phyloP scores from a whole-genome alignment of 768 basidiomycete genomes.

The Mycena maculata region DNA sequence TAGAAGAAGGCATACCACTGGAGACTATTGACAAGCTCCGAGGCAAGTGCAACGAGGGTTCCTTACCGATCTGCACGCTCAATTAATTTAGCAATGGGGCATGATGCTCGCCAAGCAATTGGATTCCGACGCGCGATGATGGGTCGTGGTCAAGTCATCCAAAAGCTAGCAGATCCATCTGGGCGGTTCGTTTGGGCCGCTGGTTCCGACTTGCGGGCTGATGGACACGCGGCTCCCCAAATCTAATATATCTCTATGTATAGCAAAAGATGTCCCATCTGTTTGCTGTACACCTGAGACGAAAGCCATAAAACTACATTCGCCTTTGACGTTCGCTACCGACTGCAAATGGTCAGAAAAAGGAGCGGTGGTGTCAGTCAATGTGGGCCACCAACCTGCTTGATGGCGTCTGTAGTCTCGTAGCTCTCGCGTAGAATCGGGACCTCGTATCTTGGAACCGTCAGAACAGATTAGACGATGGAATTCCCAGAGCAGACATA shows the following conservation, averaged over 20 bases:
- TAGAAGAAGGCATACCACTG: conserved; percentile 83
- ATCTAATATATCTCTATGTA: conserved; percentile 57
- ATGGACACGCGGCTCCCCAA: conserved; percentile 89
- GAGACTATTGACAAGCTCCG: conserved; percentile 74
- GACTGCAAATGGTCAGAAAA: conserved; percentile 48
- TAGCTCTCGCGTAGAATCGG: conserved; percentile 84
- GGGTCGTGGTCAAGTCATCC: conserved; percentile 92
- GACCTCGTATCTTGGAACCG: conserved; percentile 62
- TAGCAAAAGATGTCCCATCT: background rate
- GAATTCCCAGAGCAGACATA: background rate
- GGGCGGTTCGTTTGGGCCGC: conserved; percentile 93
- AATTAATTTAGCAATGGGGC: conserved; percentile 80
- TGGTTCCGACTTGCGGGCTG: conserved; percentile 89
- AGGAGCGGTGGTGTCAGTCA: background rate
- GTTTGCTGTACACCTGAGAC: too few relatives aligned
- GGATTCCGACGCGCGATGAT: conserved; percentile 75
- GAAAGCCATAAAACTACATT: conserved; percentile 57
- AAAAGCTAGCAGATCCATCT: conserved; percentile 73
- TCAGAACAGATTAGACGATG: background rate
- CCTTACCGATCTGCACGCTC: background rate
- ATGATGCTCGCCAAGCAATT: conserved; percentile 73
- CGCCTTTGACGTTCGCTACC: conserved; percentile 75
- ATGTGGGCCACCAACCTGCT: conserved; percentile 57
- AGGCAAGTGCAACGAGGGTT: conserved; percentile 53
- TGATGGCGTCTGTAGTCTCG: conserved; percentile 82